Evolutionary conservation across 495 filamentous ascomycete genomes (phyloP).

Genomic region (Hypoxylon perforatum): DNA sequence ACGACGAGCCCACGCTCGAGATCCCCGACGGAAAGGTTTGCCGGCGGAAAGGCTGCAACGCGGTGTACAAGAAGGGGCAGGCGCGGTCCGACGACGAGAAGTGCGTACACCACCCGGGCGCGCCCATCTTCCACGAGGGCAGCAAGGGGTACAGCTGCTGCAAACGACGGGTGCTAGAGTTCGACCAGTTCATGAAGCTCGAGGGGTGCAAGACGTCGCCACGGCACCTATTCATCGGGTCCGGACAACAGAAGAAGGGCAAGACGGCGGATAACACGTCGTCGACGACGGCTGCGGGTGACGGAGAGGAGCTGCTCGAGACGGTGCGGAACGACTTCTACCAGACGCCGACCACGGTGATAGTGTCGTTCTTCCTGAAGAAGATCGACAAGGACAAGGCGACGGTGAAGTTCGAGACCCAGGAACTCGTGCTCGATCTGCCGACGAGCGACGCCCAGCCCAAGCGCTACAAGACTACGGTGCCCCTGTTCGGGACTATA

Average conservation of each 20-base stretch:
- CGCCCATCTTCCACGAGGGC: slow-evolving; percentile 94
- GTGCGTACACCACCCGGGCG: slow-evolving; percentile 87
- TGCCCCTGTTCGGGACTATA: slow-evolving; percentile 81
- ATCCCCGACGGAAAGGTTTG: slow-evolving; percentile 80
- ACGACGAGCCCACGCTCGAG: slow-evolving; percentile 78
- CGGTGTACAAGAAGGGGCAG: slow-evolving; percentile 67
- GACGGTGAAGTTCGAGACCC: slow-evolving; percentile 71
- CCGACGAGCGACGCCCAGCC: slow-evolving; percentile 77
- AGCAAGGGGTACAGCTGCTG: slow-evolving; percentile 98
- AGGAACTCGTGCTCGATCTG: slow-evolving; percentile 77
- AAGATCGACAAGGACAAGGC: slow-evolving; percentile 89
- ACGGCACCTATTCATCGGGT: slow-evolving; percentile 87
- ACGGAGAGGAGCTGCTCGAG: slow-evolving; percentile 71
- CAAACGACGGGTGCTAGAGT: slow-evolving; percentile 93
- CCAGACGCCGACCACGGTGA: slow-evolving; percentile 86
- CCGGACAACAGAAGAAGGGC: slow-evolving; percentile 69
- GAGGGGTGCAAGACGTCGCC: slow-evolving; percentile 86
- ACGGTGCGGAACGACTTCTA: slow-evolving; percentile 92
- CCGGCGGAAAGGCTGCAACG: slow-evolving; percentile 78
- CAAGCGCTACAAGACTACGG: slow-evolving; percentile 80
- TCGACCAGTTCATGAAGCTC: slow-evolving; percentile 97
- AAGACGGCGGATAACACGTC: slow-evolving; percentile 48
- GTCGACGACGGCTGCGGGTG: slow-evolving; percentile 53
- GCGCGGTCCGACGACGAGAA: slow-evolving; percentile 73
- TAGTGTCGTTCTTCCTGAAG: slow-evolving; percentile 93